phyloP scores from a whole-genome alignment of 2,329 filamentous ascomycete species.

The Colletotrichum caudatum region DNA sequence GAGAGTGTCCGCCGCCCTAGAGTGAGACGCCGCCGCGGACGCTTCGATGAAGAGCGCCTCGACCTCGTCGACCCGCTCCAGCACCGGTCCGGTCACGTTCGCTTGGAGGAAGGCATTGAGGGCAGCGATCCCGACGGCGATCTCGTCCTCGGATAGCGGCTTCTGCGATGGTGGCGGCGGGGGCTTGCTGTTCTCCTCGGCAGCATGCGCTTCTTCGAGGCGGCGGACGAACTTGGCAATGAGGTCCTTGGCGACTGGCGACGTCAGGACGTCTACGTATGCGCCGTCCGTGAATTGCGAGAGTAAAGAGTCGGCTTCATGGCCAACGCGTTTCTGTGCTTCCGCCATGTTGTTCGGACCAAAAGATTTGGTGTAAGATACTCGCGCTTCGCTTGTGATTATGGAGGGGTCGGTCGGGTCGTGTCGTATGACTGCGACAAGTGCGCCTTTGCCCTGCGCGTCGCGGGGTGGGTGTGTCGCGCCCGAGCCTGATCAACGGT shows the following conservation, averaged over 20 bases:
- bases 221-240: conserved; percentile 20
- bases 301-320: neutral
- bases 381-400: conserved; percentile 11
- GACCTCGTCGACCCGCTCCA: conserved; percentile 57
- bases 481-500: neutral
- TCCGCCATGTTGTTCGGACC: conserved; percentile 12
- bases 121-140: conserved; percentile 74
- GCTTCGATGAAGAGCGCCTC: conserved; percentile 56
- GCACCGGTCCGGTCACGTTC: conserved; percentile 87
- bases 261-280: conserved; percentile 36
- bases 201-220: conserved; percentile 18
- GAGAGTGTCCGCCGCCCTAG: conserved; percentile 4
- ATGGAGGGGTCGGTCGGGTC: neutral
- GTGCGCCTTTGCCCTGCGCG: conserved; percentile 33
- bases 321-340: neutral
- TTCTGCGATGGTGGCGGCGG: neutral
- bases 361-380: neutral
- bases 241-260: conserved; percentile 10
- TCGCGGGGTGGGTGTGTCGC: conserved; percentile 25
- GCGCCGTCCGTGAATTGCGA: conserved; percentile 19
- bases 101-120: conserved; percentile 86
- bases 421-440: conserved; percentile 9
- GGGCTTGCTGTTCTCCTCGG: neutral
- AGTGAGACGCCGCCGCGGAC: conserved; percentile 38
- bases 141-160: conserved; percentile 30